Conservation (phyloP, 1,139 yeast genomes). For the Dujonia santamariae region DNA sequence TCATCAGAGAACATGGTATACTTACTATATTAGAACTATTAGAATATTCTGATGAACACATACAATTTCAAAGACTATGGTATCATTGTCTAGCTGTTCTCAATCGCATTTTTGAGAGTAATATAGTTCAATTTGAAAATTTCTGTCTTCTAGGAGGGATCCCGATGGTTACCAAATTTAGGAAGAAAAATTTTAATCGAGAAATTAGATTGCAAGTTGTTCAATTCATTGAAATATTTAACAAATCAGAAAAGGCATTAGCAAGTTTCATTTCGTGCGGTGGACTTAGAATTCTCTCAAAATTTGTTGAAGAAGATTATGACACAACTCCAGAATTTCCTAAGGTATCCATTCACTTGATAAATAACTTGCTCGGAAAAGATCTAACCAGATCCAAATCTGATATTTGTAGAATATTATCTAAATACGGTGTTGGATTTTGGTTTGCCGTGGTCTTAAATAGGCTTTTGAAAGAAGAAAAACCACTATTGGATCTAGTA, state of each 20-base stretch:
- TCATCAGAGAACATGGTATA: constrained; percentile 50
- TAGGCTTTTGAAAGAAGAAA: constrained; percentile 20
- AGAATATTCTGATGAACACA: constrained; percentile 35
- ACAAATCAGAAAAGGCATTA: constrained; percentile 36
- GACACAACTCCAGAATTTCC: constrained; percentile 45
- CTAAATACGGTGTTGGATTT: constrained; percentile 47
- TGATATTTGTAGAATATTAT: constrained; percentile 53
- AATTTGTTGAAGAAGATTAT: constrained; percentile 55
- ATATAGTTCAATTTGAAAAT: constrained; percentile 42
- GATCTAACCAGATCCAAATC: constrained; percentile 48
- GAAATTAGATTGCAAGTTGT: constrained; percentile 45
- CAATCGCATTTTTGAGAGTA: constrained; percentile 34
- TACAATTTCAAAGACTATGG: constrained; percentile 35
- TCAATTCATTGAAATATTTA: constrained; percentile 37
- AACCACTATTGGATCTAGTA: constrained; percentile 22
- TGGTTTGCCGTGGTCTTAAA: constrained; percentile 48
- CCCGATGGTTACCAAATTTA: constrained; percentile 46
- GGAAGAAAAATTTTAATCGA: constrained; percentile 28
- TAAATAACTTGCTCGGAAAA: constrained; percentile 40
- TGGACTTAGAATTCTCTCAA: constrained; percentile 49
- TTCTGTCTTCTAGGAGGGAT: constrained; percentile 59
- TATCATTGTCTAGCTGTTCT: constrained; percentile 39
- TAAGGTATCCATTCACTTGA: constrained; percentile 43
- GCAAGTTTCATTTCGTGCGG: constrained; percentile 57
- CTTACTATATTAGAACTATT: constrained; percentile 47